A percentile compares a stretch with the other conserved stretches of the same genome.
Evolutionary conservation across 768 basidiomycete genomes (phyloP).

Genomic region (Hemileccinum impolitum): DNA sequence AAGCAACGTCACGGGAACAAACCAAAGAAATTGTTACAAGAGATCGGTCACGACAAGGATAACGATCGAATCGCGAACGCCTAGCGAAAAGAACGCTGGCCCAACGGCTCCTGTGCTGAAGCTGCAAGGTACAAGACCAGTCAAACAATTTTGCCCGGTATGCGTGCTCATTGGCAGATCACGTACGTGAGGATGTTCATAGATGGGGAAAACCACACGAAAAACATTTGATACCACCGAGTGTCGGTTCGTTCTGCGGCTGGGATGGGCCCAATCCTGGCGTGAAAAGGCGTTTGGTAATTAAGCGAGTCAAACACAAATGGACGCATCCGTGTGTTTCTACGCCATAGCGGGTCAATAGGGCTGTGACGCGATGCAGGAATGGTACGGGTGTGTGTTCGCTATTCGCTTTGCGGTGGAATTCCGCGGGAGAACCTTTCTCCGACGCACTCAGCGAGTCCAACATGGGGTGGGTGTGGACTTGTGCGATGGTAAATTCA

Average conservation of each 20-base stretch:
- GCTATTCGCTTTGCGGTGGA: not conserved
- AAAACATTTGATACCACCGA: constrained; percentile 45
- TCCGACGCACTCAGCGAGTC: no score
- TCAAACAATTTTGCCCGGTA: not conserved
- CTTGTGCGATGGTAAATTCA: no score
- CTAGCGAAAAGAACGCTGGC: constrained; percentile 47
- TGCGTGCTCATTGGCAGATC: not conserved
- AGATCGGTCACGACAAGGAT: constrained; percentile 43
- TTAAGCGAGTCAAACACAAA: not conserved
- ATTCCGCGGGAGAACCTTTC: not conserved
- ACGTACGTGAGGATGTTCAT: constrained; percentile 42
- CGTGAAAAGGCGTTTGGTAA: not conserved
- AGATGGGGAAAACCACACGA: constrained; percentile 48
- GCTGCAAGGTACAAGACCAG: constrained; percentile 19
- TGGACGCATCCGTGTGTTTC: constrained; percentile 40
- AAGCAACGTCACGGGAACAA: not conserved
- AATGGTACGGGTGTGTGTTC: constrained; percentile 4
- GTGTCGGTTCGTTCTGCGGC: constrained; percentile 36
- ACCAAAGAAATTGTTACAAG: constrained; percentile 29
- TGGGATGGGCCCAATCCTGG: constrained; percentile 39
- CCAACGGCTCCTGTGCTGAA: constrained; percentile 50
- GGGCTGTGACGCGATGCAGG: constrained; percentile 21
- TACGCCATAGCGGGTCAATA: constrained; percentile 35
- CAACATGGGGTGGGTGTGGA: no score
- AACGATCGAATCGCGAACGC: constrained; percentile 40